phyloP scores from a whole-genome alignment of 495 filamentous ascomycete species.

The Cercophora sp. region DNA sequence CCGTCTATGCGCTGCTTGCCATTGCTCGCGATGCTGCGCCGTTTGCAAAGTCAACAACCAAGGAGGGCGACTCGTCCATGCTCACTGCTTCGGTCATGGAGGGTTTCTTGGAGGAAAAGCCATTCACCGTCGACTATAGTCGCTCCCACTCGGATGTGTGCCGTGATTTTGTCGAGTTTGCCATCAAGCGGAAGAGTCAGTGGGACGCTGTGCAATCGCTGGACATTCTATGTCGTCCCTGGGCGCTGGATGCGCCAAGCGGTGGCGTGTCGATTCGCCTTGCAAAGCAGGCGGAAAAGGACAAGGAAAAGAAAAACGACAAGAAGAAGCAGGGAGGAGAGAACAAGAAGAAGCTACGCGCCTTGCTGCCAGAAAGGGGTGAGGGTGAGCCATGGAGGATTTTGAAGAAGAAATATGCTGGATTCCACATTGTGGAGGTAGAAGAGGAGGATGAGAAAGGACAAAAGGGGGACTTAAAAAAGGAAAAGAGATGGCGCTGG shows the following conservation, averaged over 20 bases:
- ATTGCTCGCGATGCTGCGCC: constrained; percentile 27
- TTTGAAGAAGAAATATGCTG: background rate
- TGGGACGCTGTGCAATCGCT: constrained; percentile 19
- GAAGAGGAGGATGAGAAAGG: background rate
- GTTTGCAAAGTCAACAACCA: constrained; percentile 9
- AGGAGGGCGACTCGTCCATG: background rate
- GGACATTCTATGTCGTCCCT: constrained; percentile 32
- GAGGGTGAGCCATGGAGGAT: too few relatives aligned
- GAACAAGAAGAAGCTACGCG: background rate
- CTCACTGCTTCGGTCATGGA: constrained; percentile 1
- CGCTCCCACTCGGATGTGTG: constrained; percentile 30
- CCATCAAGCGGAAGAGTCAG: constrained; percentile 17
- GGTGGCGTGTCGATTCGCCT: background rate
- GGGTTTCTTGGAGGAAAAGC: constrained; percentile 14
- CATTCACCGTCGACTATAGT: constrained; percentile 30
- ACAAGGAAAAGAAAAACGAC: too few relatives aligned
- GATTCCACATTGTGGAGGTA: background rate
- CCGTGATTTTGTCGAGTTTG: constrained; percentile 29
- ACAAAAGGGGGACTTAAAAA: background rate
- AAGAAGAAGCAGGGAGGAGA: background rate
- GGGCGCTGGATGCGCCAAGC: constrained; percentile 16
- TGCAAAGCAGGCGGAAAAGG: too few relatives aligned
- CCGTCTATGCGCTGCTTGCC: constrained; percentile 29
- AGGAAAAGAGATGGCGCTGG: background rate
- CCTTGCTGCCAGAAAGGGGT: background rate